A percentile compares a stretch with the other conserved stretches of the same genome.
Evolutionary conservation across 192 early-diverging fungal species (phyloP).

Genomic region (Piromyces finnis): DNA sequence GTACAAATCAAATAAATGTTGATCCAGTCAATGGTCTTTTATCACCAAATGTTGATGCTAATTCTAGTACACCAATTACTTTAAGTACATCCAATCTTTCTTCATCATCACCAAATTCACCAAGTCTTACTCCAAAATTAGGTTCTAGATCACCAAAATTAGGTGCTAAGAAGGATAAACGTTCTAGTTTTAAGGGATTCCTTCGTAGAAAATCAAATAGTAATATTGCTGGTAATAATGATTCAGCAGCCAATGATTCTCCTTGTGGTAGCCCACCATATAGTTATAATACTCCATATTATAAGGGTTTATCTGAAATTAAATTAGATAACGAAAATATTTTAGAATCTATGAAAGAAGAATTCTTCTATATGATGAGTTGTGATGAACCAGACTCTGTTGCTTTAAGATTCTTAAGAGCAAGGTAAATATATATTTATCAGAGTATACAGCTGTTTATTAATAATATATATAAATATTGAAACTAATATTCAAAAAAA

Average conservation of each 20-base stretch:
- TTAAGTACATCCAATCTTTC: background rate
- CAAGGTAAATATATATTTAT: conserved; percentile 12
- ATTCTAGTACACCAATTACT: background rate
- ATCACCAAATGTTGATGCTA: background rate
- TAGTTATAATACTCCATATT: background rate
- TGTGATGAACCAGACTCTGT: conserved; percentile 54
- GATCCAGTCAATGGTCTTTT: background rate
- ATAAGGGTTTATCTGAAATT: background rate
- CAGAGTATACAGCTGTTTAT: no score
- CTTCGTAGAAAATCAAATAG: background rate
- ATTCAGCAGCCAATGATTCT: background rate
- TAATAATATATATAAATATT: no score
- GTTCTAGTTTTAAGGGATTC: background rate
- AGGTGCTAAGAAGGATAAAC: background rate
- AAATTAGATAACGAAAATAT: background rate
- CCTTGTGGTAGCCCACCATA: background rate
- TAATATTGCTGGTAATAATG: background rate
- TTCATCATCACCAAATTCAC: background rate
- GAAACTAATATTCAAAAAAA: no score
- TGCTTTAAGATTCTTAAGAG: conserved; percentile 65
- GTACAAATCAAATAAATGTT: background rate
- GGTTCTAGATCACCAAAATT: background rate
- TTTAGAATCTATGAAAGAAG: conserved; percentile 13
- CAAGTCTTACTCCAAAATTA: background rate
- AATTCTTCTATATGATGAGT: conserved; percentile 41